Evolutionary conservation across 2,329 filamentous ascomycete genomes (phyloP), one percentile per base, ranked within the genome.

Genomic region (Neocatenulostroma microsporum): DNA sequence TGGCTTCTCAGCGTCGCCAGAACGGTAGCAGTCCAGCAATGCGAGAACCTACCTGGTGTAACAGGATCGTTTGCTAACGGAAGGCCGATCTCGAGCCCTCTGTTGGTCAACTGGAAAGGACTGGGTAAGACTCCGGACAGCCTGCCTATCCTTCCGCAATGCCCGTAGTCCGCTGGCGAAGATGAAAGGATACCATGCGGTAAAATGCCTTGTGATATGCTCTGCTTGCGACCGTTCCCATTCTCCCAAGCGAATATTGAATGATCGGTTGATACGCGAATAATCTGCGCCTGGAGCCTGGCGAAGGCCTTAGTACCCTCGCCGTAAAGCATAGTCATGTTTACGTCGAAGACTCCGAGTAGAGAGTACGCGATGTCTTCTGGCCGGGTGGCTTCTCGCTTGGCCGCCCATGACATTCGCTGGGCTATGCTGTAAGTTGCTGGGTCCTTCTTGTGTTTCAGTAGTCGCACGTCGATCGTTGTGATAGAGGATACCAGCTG

Each of bases 281-380:
- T 38, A 14, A 38, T 32, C 21, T 38, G 15, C 19, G 32, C 36
- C 17, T 38, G 36, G 23, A 44, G 34, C 75, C 30, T 63, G 70
- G 14, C 30, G n/a, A 46, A 47, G 9, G 52, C 51, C 9, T 39
- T 43, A 3, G 33, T 33, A 15, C 50, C 51, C 33, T 57, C 55
- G 0, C 66, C 67, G 34, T 70, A 70, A 0, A 68, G 31, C 1
- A 68, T 39, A 0, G 63, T 58, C 58, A 70, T 64, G 18, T 61
- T 55, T 19, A 70, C 53, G 1, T 54, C 54, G 17, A 70, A 68
- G 0, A 70, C 53, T 0, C 67, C 67, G 2, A 70, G 40, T 0
- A 71, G 49, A 3, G 54, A 67, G 29, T 70, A 71, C 1, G 62
- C 62, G 15, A 54, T 52, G 26, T 70, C 68, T 30, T 70, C 67